A percentile compares a stretch with the other conserved stretches of the same genome.
These are phyloP conservation scores for Colletotrichum lini DNA, from an alignment of 2,329 filamentous ascomycete species.

Conservation along the genomic window DNA sequence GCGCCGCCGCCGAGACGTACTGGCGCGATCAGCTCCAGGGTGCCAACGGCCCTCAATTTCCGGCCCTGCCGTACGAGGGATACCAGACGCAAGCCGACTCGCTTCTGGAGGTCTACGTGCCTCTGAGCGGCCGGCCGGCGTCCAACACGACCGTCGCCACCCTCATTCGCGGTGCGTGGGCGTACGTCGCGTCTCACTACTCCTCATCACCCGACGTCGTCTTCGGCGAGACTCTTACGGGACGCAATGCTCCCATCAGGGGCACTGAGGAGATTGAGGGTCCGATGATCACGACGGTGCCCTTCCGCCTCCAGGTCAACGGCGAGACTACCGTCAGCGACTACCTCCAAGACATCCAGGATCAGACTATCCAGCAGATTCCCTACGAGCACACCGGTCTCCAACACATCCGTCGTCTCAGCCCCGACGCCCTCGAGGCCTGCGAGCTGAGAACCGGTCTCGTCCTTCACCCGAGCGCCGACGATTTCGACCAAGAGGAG, in stretches of 20 bases:
- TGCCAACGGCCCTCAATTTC: constrained; percentile 63
- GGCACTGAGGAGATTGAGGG: constrained; percentile 70
- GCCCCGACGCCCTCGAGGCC: constrained; percentile 67
- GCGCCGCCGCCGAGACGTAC: constrained; percentile 58
- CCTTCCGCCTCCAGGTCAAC: constrained; percentile 65
- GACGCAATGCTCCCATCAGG: constrained; percentile 64
- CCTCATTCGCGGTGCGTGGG: constrained; percentile 72
- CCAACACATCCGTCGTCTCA: constrained; percentile 71
- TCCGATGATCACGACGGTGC: constrained; percentile 73
- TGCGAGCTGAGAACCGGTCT: constrained; percentile 70
- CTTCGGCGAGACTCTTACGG: constrained; percentile 73
- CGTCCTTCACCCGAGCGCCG: constrained; percentile 65
- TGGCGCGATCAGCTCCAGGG: constrained; percentile 63
- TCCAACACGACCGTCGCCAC: constrained; percentile 67
- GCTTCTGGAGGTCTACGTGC: constrained; percentile 67
- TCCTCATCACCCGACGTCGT: constrained; percentile 67
- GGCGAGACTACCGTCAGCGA: constrained; percentile 59
- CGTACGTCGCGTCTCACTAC: constrained; percentile 67
- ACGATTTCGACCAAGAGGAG: constrained; percentile 49
- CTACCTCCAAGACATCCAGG: constrained; percentile 70
- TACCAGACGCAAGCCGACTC: constrained; percentile 68
- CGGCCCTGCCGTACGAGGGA: constrained; percentile 60
- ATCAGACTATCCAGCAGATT: constrained; percentile 69
- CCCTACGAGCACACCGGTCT: constrained; percentile 76
- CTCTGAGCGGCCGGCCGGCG: constrained; percentile 50